Evolutionary conservation across 805 yeast genomes (phyloP), one percentile per base, ranked within the genome.

Genomic region (Candida yuanshanica): DNA sequence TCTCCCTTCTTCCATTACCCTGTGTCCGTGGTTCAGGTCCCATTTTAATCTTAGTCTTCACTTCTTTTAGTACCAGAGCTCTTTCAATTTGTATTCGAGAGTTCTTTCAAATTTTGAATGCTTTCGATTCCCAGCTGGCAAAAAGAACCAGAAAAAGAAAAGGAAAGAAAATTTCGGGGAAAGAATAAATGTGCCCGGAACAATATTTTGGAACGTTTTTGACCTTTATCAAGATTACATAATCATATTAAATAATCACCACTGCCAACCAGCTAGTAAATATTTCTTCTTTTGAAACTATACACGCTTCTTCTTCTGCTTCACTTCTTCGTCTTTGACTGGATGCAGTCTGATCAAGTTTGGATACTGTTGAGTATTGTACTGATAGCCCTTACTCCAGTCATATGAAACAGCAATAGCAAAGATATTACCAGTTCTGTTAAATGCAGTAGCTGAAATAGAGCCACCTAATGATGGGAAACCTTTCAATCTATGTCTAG

Each of bases 351-450:
- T 83, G 46, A 93, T 78, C 41, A 77, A 69, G 48, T 77, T 84
- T 16, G 93, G 88, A 54, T 78, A 77, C 50, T 82, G 88, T 3
- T 79, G 83, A 34, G 81, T 75, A 66, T 86, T 88, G 53, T 73
- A 83, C 58, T 74, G 80, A 62, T 83, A 74, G n/a, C 95, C 95
- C 59, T 89, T 89, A 44, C 88, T 76, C 99, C 99, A 93, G 60
- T 93, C 99, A 64, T 93, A 91, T 47, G 95, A 80, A 46, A 87
- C 60, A 2, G 97, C 96, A 58, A 93, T 88, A 4, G 97, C 98
- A 61, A 85, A 81, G 10, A 93, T 78, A 24, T 79, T 62, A 39
- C 99, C 99, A 37, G 71, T 79, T 49, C 86, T 72, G 65, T 88
- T 93, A 69, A 91, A 93, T 5, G 80, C 79, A 2, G 89, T 74